phyloP scores from a whole-genome alignment of 179 eudicot species.

The Camellia oleifera region DNA sequence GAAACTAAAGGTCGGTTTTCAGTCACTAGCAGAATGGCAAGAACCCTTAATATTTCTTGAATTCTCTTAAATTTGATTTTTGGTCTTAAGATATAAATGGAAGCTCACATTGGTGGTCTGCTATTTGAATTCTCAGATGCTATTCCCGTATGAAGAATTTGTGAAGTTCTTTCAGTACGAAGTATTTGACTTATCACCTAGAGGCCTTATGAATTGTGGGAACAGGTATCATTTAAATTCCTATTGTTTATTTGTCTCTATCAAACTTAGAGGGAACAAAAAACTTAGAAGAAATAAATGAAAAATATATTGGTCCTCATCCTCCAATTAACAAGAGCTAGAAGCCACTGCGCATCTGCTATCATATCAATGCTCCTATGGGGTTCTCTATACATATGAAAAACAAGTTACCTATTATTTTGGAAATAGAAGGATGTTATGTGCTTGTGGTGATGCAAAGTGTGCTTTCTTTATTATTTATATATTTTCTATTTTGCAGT shows the following conservation, averaged over 20 bases:
- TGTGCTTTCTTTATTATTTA: constrained; percentile 4
- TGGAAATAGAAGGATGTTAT: background rate
- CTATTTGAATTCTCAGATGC: constrained; percentile 50
- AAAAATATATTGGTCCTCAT: background rate
- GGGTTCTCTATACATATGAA: background rate
- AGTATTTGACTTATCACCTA: constrained; percentile 53
- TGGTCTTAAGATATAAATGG: background rate
- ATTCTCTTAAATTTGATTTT: background rate
- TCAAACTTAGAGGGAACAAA: no score
- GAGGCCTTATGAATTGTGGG: constrained; percentile 89
- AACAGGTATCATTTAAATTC: constrained; percentile 50
- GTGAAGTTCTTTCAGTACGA: constrained; percentile 59
- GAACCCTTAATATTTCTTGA: background rate
- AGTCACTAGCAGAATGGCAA: background rate
- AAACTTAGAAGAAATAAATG: background rate
- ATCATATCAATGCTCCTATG: background rate
- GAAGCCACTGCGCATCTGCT: background rate
- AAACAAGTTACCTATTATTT: background rate
- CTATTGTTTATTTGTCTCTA: background rate
- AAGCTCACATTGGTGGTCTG: background rate
- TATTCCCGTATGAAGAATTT: constrained; percentile 81
- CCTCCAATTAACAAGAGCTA: background rate
- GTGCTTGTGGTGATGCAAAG: constrained; percentile 4
- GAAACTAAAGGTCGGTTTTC: constrained; percentile 55
- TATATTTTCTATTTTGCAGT: constrained; percentile 48